Evolutionary conservation across 768 basidiomycete species (phyloP), one percentile per base, ranked within the genome.

Genomic region (Suillus subluteus): DNA sequence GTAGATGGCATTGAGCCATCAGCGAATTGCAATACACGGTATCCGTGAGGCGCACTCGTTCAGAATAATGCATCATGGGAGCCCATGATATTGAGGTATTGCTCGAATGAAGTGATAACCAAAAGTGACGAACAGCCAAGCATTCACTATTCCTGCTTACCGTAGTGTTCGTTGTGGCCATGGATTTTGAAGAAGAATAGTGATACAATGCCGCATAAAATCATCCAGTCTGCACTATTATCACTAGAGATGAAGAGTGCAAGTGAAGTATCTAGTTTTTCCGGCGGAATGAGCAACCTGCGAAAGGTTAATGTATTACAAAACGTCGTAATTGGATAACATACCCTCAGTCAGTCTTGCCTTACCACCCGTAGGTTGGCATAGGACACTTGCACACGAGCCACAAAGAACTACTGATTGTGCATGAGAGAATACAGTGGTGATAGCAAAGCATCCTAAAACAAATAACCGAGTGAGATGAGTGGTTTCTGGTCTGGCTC

Each of bases 401-500:
- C 87, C 87, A 80, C 98, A 99, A 75, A 95, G 84, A 61, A 98
- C 96, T 69, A 98, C 98, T 69, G 95, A 97, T 82, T 98, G 96
- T 46, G 97, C 96, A 81, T 99, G 97, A 71, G 98, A 99, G 90
- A 99, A 99, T 74, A 99, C 96, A 71, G 95, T 96, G 74, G 95
- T 96, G 80, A 95, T 94, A 72, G 90, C 88, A 79, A 95, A 95
- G 86, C 95, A 97, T 70, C 95, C 95, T 94, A 71, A n/a, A 62
- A n/a, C 7, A 21, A 18, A 44, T 6, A 40, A 44, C 18, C 23
- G 26, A 1, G 50, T 70, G 32, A 69, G 55, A 58, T 44, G n/a
- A n/a, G 32, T 35, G 40, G 13, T 11, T 13, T 23, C 16, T 9
- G 37, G 43, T 11, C 6, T 32, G 18, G 18, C 2, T 6, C 44